phyloP scores from a whole-genome alignment of 2,329 filamentous ascomycete genomes.

The Calonectria henricotiae region DNA sequence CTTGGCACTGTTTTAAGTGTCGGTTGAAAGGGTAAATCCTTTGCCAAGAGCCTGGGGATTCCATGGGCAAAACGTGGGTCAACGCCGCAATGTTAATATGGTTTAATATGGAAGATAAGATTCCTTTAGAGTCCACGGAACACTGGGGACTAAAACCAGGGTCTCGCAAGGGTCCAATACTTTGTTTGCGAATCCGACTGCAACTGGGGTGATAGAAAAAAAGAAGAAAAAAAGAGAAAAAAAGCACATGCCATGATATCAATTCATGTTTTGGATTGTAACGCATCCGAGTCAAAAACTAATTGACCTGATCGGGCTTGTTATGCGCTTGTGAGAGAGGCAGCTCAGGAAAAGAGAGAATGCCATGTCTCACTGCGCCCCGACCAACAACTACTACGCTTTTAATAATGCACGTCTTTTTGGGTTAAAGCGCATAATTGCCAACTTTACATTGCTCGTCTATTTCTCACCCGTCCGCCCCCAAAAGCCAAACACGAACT shows the following conservation, averaged over 20 bases:
- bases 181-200: neutral
- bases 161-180: neutral
- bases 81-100: no score
- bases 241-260: conserved; percentile 6
- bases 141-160: no score
- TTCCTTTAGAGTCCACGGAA: no score
- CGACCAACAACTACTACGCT: neutral
- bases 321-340: neutral
- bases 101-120: no score
- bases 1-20: no score
- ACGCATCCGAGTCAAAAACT: neutral
- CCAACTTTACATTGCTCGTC: neutral
- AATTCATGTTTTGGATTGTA: neutral
- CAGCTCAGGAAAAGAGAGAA: neutral
- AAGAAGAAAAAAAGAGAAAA: no score
- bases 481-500: neutral
- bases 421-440: conserved; percentile 4
- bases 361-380: neutral
- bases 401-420: neutral
- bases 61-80: no score
- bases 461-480: neutral
- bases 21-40: no score
- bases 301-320: neutral
- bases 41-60: no score
- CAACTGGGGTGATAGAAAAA: neutral